A percentile compares a stretch with the other conserved stretches of the same genome.
These are phyloP conservation scores for Blastocystis sp. DNA, from an alignment of 352 stramenopile genomes.

Conservation along the genomic window DNA sequence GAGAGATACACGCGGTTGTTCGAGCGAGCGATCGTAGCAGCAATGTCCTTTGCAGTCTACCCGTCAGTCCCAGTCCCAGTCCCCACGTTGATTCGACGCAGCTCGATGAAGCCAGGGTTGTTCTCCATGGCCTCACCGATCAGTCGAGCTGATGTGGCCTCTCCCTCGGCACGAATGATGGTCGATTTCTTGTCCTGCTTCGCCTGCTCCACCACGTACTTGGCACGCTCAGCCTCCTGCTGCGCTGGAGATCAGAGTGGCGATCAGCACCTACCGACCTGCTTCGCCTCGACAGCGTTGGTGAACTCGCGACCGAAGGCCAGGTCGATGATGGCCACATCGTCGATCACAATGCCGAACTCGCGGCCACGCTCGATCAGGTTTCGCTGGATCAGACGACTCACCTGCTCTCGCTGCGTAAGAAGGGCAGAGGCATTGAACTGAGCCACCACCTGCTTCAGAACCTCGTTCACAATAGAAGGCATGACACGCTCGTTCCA, in stretches of 20 bases:
- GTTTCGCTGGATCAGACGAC: conserved; percentile 83
- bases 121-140: conserved; percentile 97
- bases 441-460: conserved; percentile 95
- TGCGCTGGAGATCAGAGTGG: conserved; percentile 74
- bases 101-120: conserved; percentile 97
- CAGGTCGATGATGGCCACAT: conserved; percentile 99
- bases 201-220: conserved; percentile 95
- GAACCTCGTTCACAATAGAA: conserved; percentile 97
- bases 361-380: conserved; percentile 77
- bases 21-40: conserved; percentile 84
- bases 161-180: conserved; percentile 90
- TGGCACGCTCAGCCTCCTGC: conserved; percentile 94
- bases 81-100: conserved; percentile 86
- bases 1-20: conserved; percentile 89
- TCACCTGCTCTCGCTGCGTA: conserved; percentile 96
- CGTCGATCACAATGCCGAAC: conserved; percentile 87
- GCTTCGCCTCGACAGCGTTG: conserved; percentile 96
- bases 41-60: conserved; percentile 89
- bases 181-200: conserved; percentile 98
- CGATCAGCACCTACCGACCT: conserved; percentile 76
- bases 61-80: conserved; percentile 56
- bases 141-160: conserved; percentile 93
- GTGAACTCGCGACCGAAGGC: conserved; percentile 96
- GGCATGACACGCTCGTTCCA: conserved; percentile 95
- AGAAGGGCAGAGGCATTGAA: conserved; percentile 98